Percentiles rank a stretch among this genome's conserved stretches.
Conservation (phyloP, 2,329 filamentous ascomycete species). For the Thelonectria rubi region DNA sequence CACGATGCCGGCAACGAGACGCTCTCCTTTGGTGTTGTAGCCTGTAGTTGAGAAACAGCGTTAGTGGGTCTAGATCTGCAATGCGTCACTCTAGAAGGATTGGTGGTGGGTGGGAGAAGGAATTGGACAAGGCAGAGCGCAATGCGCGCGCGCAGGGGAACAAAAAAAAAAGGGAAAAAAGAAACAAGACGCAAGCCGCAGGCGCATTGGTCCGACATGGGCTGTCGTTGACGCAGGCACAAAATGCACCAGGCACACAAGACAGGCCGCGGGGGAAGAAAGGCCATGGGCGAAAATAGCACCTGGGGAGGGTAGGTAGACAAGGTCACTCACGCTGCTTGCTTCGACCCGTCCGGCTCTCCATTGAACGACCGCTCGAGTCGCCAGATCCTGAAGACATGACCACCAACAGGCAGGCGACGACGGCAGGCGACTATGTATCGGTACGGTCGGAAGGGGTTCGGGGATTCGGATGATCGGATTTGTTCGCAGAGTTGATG, state of each 20-base stretch:
- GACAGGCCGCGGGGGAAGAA: constrained; percentile 13
- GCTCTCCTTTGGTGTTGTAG: constrained; percentile 91
- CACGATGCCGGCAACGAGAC: constrained; percentile 93
- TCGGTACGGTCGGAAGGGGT: constrained; percentile 26
- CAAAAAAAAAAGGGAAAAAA: background rate
- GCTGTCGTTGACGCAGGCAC: constrained; percentile 14
- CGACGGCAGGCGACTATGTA: constrained; percentile 43
- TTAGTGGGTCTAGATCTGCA: constrained; percentile 29
- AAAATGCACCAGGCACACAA: constrained; percentile 17
- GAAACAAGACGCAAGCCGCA: background rate
- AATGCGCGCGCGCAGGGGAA: background rate
- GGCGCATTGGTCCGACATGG: background rate
- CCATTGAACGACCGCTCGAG: constrained; percentile 64
- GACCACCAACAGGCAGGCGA: constrained; percentile 16
- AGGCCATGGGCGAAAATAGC: constrained; percentile 17
- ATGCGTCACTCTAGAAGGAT: constrained; percentile 10
- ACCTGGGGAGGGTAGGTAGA: constrained; percentile 5
- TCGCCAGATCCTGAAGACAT: constrained; percentile 47
- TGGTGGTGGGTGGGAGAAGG: constrained; percentile 13
- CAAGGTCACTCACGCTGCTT: constrained; percentile 77
- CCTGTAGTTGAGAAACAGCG: constrained; percentile 62
- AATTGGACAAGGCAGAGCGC: constrained; percentile 24
- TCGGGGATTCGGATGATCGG: constrained; percentile 30
- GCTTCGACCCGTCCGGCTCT: constrained; percentile 78
- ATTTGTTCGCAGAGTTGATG: constrained; percentile 27